These are phyloP conservation scores for Astragalus membranaceus DNA, from an alignment of 306 rosid species.

Conservation along the genomic window DNA sequence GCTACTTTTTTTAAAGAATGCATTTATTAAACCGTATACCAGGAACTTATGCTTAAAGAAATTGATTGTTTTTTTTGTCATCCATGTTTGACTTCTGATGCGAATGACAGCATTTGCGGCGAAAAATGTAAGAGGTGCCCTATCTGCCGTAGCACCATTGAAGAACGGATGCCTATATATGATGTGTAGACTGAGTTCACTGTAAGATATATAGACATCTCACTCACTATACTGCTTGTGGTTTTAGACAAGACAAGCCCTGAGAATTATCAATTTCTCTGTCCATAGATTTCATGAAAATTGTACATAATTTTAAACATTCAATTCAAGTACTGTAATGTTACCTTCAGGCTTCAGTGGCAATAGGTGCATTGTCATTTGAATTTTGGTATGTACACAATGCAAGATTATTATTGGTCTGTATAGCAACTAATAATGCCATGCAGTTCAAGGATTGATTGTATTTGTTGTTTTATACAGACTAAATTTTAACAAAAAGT, in stretches of 20 bases:
- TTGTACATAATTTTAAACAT: constrained; percentile 24
- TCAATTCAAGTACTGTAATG: not conserved
- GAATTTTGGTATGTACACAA: not conserved
- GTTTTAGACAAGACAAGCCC: constrained; percentile 47
- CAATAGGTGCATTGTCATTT: not conserved
- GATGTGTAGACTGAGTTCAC: constrained; percentile 44
- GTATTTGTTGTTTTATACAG: too few relatives aligned
- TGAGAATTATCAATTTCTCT: constrained; percentile 17
- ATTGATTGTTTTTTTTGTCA: not conserved
- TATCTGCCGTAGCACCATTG: constrained; percentile 62
- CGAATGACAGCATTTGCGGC: constrained; percentile 64
- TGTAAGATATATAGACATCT: constrained; percentile 21
- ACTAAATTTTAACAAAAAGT: too few relatives aligned
- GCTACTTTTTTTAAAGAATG: not conserved
- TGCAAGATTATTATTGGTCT: not conserved
- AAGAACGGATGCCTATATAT: constrained; percentile 56
- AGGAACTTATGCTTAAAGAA: not conserved
- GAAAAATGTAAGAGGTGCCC: constrained; percentile 81
- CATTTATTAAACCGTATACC: not conserved
- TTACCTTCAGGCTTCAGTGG: too few relatives aligned
- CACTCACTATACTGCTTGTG: constrained; percentile 37
- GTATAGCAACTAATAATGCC: not conserved
- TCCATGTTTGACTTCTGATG: not conserved
- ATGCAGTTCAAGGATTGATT: not conserved
- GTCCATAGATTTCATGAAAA: constrained; percentile 4